Evolutionary conservation across 2,329 filamentous ascomycete genomes (phyloP).

Genomic region (Aspergillus jensenii): DNA sequence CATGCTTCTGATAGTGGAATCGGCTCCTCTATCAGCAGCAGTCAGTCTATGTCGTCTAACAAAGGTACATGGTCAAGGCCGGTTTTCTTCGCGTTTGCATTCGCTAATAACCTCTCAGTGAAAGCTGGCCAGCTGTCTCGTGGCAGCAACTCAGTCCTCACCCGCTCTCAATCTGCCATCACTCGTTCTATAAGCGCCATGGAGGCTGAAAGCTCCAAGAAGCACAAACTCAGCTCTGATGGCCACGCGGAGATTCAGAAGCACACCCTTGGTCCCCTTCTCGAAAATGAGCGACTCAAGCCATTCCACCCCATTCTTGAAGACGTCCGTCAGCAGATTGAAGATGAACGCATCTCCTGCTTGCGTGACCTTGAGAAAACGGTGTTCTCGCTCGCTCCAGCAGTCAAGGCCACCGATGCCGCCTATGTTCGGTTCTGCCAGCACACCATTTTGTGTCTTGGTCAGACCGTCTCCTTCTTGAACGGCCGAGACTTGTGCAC

Average conservation of each 20-base stretch:
- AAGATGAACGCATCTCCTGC: conserved; percentile 81
- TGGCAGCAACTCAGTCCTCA: conserved; percentile 15
- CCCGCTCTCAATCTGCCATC: conserved; percentile 53
- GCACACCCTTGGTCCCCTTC: conserved; percentile 74
- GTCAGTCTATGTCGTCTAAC: conserved; percentile 48
- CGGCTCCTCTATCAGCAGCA: conserved; percentile 74
- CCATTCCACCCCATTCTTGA: conserved; percentile 78
- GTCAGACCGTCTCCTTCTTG: conserved; percentile 82
- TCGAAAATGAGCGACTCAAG: conserved; percentile 70
- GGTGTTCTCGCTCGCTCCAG: conserved; percentile 83
- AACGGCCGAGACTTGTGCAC: conserved; percentile 83
- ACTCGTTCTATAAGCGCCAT: conserved; percentile 59
- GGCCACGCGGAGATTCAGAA: conserved; percentile 78
- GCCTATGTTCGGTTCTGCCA: conserved; percentile 88
- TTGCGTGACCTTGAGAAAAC: conserved; percentile 94
- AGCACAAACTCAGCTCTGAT: conserved; percentile 63
- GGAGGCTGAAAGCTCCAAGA: conserved; percentile 46
- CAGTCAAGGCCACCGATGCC: conserved; percentile 61
- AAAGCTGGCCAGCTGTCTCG: conserved; percentile 27
- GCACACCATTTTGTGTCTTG: conserved; percentile 84
- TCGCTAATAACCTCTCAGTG: conserved; percentile 19
- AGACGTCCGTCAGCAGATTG: conserved; percentile 76
- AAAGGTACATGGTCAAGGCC: conserved; percentile 27
- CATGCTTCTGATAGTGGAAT: conserved; percentile 85
- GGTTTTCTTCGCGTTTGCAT: not conserved